Evolutionary conservation across 371 early-diverging fungal genomes (phyloP), one percentile per base, ranked within the genome.

Genomic region (Mortierella sp.): DNA sequence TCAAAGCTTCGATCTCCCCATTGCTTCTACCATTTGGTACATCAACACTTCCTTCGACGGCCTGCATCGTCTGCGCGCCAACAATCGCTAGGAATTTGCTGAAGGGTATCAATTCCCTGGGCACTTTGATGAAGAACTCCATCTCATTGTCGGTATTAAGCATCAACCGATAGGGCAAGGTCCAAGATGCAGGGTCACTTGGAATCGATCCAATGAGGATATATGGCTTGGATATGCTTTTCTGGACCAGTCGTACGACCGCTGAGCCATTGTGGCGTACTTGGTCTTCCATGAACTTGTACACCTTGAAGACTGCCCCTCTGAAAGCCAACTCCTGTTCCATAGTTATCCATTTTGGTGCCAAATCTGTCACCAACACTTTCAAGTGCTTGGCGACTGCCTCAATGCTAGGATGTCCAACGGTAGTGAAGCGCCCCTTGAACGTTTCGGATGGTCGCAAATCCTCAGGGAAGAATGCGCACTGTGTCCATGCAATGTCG

Each of bases 401-500:
- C 0, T 10, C 9, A 0, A 61, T 4, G 34, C 1, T 1, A 3
- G 47, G 27, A 1, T 0, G 14, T 3, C 52, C 39, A 5, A 65
- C 60, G 9, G 14, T 28, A 0, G 57, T 43, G 43, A 46, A 57
- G 12, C 24, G 39, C 2, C 0, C 25, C 39, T n/a, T 45, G 48
- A 71, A 71, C 0, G 29, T 12, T 14, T 0, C 8, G 1, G 72
- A 55, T 13, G 72, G 72, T 21, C 44, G 3, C 5, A 71, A 29
- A 2, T 27, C 25, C 3, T 29, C 48, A 17, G 72, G 66, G 40
- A 71, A 66, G 57, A 53, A 65, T n/a, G 57, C 57, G 5, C 57
- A 55, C 24, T 48, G 60, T 6, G 72, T 71, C 72, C 72, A 71
- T 10, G 21, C 13, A n/a, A 48, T 3, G 24, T 65, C 58, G 14